Evolutionary conservation across 2,329 filamentous ascomycete species (phyloP).

Genomic region (Calonectria montana): DNA sequence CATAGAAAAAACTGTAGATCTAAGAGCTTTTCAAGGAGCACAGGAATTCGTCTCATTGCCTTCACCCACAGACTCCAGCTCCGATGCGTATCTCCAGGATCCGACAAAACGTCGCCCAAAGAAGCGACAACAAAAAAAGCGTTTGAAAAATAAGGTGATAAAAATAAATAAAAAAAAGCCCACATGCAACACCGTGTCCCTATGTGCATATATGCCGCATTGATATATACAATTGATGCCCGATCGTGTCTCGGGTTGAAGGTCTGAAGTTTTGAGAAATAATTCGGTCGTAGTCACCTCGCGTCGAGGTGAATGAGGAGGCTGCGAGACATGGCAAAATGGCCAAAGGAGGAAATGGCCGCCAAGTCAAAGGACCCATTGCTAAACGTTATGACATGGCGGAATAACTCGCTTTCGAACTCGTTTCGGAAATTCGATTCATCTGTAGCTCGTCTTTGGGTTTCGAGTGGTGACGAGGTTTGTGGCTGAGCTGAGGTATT

Average conservation of each 20-base stretch:
- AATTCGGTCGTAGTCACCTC: constrained; percentile 21
- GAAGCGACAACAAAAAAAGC: constrained; percentile 20
- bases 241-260: constrained; percentile 4
- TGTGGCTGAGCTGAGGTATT: constrained; percentile 17
- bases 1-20: constrained; percentile 6
- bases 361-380: constrained; percentile 10
- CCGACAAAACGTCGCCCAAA: constrained; percentile 19
- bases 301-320: constrained; percentile 4
- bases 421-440: constrained; percentile 10
- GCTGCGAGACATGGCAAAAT: neutral
- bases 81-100: constrained; percentile 20
- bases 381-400: constrained; percentile 9
- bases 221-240: constrained; percentile 42
- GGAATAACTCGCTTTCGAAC: constrained; percentile 15
- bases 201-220: constrained; percentile 44
- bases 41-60: neutral
- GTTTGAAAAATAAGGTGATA: constrained; percentile 28
- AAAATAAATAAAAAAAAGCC: constrained; percentile 5
- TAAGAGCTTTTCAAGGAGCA: constrained; percentile 7
- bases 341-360: constrained; percentile 9
- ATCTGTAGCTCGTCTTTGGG: constrained; percentile 22
- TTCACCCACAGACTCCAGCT: constrained; percentile 14
- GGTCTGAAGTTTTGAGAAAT: constrained; percentile 12
- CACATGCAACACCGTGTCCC: constrained; percentile 40
- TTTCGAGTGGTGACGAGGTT: constrained; percentile 11